These are phyloP conservation scores for Fusarium sp. DNA, from an alignment of 2,329 filamentous ascomycete genomes.

Conservation along the genomic window DNA sequence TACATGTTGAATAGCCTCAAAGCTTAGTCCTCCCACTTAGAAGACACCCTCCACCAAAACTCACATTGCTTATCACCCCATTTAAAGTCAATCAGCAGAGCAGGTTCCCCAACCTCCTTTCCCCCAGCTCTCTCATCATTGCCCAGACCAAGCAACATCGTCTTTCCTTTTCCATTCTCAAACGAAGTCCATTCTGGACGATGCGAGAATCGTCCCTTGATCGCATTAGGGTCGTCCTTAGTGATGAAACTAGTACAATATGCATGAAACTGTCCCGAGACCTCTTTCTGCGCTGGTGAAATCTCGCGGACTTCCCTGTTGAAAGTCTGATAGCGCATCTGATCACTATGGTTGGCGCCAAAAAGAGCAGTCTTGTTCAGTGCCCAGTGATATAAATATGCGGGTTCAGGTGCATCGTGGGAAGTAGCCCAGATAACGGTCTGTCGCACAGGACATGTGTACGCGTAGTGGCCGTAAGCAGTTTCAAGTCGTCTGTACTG, in stretches of 20 bases:
- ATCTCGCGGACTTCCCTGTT: conserved; percentile 55
- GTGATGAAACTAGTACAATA: conserved; percentile 46
- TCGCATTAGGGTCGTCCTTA: conserved; percentile 39
- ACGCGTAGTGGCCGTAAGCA: conserved; percentile 46
- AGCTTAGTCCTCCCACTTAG: conserved; percentile 50
- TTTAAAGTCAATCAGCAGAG: conserved; percentile 57
- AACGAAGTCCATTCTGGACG: conserved; percentile 48
- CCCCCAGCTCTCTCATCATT: conserved; percentile 66
- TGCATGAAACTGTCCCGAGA: conserved; percentile 41
- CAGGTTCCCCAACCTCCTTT: conserved; percentile 53
- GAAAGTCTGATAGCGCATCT: conserved; percentile 56
- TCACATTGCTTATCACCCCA: conserved; percentile 62
- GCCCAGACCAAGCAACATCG: conserved; percentile 63
- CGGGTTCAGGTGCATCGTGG: conserved; percentile 42
- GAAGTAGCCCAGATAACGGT: conserved; percentile 45
- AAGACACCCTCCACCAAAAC: conserved; percentile 60
- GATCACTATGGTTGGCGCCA: conserved; percentile 46
- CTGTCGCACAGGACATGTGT: conserved; percentile 44
- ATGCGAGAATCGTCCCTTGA: conserved; percentile 42
- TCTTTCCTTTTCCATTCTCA: conserved; percentile 47
- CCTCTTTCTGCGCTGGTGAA: conserved; percentile 50
- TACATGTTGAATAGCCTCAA: background rate
- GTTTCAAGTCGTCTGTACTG: conserved; percentile 44
- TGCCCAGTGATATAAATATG: conserved; percentile 52
- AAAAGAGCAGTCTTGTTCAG: conserved; percentile 47